These are phyloP conservation scores for Thalia dealbata DNA, from an alignment of 176 grass and related monocot species.

Conservation along the genomic window DNA sequence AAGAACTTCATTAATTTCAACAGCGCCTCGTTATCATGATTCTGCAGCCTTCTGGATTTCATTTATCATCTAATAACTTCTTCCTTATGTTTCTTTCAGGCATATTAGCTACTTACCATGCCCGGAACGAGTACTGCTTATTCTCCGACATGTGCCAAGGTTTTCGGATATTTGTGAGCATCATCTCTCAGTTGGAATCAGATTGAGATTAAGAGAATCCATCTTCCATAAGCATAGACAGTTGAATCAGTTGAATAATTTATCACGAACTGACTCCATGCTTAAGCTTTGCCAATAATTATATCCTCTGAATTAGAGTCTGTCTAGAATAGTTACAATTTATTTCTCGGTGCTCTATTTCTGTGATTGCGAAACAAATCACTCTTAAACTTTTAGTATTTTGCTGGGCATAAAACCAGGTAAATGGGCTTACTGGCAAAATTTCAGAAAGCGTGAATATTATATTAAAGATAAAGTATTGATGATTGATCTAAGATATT, in stretches of 20 bases:
- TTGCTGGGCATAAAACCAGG: too few relatives aligned
- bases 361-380: not conserved
- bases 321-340: too few relatives aligned
- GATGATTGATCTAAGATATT: too few relatives aligned
- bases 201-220: not conserved
- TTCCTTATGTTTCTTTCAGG: constrained; percentile 22
- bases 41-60: not conserved
- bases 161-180: constrained; percentile 72
- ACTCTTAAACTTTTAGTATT: too few relatives aligned
- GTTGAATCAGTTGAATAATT: not conserved
- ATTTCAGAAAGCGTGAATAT: too few relatives aligned
- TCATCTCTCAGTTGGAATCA: constrained; percentile 82
- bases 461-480: too few relatives aligned
- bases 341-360: too few relatives aligned
- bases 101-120: constrained; percentile 84
- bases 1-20: too few relatives aligned
- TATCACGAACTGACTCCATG: not conserved
- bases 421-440: too few relatives aligned
- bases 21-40: not conserved
- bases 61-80: not conserved
- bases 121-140: constrained; percentile 84
- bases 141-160: constrained; percentile 90
- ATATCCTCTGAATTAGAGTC: too few relatives aligned
- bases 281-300: too few relatives aligned
- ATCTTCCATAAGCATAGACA: not conserved